A percentile compares a stretch with the other conserved stretches of the same genome.
Conservation (phyloP, 192 early-diverging fungal genomes). For the Chytriomyces confervae region DNA sequence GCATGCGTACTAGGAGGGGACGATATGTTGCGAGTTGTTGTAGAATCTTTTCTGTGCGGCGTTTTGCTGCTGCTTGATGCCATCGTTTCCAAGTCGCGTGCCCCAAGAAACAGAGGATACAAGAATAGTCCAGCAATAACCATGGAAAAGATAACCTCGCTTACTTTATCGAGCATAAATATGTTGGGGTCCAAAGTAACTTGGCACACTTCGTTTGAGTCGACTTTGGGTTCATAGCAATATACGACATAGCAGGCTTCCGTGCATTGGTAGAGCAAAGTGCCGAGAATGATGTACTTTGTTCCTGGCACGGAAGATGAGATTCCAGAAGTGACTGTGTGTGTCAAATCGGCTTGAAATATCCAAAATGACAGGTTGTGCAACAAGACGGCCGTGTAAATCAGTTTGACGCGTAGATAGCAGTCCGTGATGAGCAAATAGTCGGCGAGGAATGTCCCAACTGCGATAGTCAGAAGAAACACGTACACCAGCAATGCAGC, state of each 20-base stretch:
- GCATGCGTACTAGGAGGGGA: background rate
- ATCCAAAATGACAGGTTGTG: background rate
- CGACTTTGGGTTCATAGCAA: background rate
- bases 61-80: background rate
- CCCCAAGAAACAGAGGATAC: background rate
- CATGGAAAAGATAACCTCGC: background rate
- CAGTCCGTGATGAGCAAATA: background rate
- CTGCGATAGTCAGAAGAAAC: background rate
- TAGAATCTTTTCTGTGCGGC: background rate
- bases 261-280: background rate
- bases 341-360: background rate
- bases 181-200: background rate
- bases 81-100: background rate
- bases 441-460: background rate
- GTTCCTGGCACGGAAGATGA: background rate
- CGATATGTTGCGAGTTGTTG: background rate
- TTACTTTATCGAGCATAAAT: background rate
- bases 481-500: background rate
- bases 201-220: background rate
- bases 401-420: background rate
- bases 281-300: background rate
- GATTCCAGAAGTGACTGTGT: background rate
- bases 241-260: background rate
- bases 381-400: background rate
- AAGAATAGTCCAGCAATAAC: background rate